Conservation (phyloP, 2,329 filamentous ascomycete genomes). For the Nannizziopsis arthrosporioides region DNA sequence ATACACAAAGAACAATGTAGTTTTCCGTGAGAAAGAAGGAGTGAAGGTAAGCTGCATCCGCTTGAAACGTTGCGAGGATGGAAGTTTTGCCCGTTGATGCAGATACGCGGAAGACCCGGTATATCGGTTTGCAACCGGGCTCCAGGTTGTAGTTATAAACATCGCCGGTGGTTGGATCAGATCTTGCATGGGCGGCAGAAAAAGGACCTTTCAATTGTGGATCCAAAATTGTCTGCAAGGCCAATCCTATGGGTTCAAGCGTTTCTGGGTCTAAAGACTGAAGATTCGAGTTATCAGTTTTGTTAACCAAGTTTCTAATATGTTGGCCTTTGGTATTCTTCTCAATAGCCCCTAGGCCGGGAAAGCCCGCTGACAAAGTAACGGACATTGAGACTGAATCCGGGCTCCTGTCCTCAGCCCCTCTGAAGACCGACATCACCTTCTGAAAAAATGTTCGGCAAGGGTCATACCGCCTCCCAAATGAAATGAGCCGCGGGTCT, state of each 20-base stretch:
- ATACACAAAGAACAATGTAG: conserved; percentile 63
- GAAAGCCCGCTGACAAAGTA: conserved; percentile 53
- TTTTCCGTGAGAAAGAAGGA: conserved; percentile 63
- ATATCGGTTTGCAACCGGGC: conserved; percentile 45
- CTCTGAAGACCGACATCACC: conserved; percentile 49
- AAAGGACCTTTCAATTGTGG: conserved; percentile 55
- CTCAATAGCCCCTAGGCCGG: conserved; percentile 37
- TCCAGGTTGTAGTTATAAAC: conserved; percentile 73
- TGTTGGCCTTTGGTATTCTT: conserved; percentile 14
- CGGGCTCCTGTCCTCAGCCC: conserved; percentile 17
- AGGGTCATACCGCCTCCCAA: conserved; percentile 61
- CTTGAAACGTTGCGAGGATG: conserved; percentile 56
- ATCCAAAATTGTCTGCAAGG: conserved; percentile 51
- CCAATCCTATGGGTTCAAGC: conserved; percentile 58
- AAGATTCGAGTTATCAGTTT: conserved; percentile 46
- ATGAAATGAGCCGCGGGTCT: conserved; percentile 46
- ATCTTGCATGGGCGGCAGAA: conserved; percentile 59
- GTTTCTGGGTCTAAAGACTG: conserved; percentile 58
- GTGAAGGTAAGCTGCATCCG: conserved; percentile 62
- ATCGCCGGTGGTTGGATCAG: conserved; percentile 61
- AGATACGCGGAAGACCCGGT: conserved; percentile 58
- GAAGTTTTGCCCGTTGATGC: conserved; percentile 53
- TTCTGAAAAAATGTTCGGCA: conserved; percentile 65
- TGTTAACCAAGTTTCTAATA: conserved; percentile 46
- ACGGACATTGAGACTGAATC: conserved; percentile 51